A percentile compares a stretch with the other conserved stretches of the same genome.
phyloP scores from a whole-genome alignment of 768 basidiomycete genomes.

The Asterophora lycoperdoides region DNA sequence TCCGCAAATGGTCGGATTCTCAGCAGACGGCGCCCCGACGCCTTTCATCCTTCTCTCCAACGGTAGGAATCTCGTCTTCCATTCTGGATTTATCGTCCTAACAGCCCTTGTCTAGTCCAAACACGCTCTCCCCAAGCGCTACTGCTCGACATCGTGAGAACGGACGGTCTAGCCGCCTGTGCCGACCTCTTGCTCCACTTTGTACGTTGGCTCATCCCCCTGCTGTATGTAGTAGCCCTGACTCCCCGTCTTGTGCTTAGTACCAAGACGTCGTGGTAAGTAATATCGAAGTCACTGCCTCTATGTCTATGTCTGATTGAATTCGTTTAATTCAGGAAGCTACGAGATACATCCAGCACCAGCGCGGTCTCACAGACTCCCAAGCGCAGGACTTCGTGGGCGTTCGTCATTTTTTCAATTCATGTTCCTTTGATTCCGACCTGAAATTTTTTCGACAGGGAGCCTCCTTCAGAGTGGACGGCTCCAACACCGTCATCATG shows the following conservation, averaged over 20 bases:
- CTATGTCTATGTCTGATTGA: background rate
- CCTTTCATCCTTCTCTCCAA: slow-evolving; percentile 52
- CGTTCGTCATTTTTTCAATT: too few species aligned
- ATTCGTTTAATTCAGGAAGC: slow-evolving; percentile 38
- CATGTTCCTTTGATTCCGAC: too few species aligned
- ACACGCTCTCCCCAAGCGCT: slow-evolving; percentile 38
- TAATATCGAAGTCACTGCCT: background rate
- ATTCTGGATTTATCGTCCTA: background rate
- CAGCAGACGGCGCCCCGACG: slow-evolving; percentile 37
- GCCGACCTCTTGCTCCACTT: slow-evolving; percentile 22
- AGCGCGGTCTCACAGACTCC: slow-evolving; percentile 33
- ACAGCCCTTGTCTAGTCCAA: slow-evolving; percentile 28
- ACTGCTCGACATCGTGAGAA: slow-evolving; percentile 32
- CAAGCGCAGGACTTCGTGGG: slow-evolving; percentile 45
- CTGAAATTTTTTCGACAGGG: slow-evolving; percentile 21
- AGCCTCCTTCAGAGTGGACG: slow-evolving; percentile 38
- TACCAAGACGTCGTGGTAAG: slow-evolving; percentile 39
- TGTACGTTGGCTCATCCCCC: slow-evolving; percentile 12
- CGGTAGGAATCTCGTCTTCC: slow-evolving; percentile 22
- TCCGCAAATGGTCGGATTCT: slow-evolving; percentile 51
- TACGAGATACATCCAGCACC: slow-evolving; percentile 38
- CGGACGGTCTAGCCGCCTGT: slow-evolving; percentile 34
- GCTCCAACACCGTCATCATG: slow-evolving; percentile 36
- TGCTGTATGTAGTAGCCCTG: slow-evolving; percentile 29
- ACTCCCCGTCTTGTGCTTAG: slow-evolving; percentile 19